Base-by-base conservation (phyloP, 2,329 filamentous ascomycete genomes). In the Penicillium brevicompactum region DNA sequence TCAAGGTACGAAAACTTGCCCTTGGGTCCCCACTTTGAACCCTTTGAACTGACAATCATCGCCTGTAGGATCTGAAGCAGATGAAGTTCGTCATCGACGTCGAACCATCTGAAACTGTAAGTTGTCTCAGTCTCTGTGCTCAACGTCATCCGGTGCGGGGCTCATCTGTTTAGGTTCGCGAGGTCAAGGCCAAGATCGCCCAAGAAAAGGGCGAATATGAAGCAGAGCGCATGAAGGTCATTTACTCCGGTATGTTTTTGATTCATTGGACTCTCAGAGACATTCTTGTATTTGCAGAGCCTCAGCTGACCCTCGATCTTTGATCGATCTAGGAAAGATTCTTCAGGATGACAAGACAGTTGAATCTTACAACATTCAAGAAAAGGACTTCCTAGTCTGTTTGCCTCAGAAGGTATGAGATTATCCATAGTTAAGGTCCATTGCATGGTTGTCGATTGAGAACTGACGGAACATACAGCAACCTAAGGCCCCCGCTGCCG, bases 351-450 rank as follows among this genome's bases (percentile, higher is more conserved):
- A 92, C 59, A 94, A 97, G 72, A 96, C 92, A 2, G 90, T 99
- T 67, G 91, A 92, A 76, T 92, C 90, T 40, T 97, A 97, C 82
- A 96, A 91, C 78, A 97, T 99, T 61, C 93, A 99, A 78, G 94
- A 97, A 84, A 99, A 97, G 83, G 94, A 94, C 37, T 99, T 97
- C 75, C 92, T 99, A 69, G 94, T 99, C 58, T 99, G 94, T 80
- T 96, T 99, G 87, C 88, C 96, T 68, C 91, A 91, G 73, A 97
- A 97, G 90, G 92, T 96, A 80, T 60, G 44, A 42, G 37, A 44
- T 7, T 4, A 13, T 6, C 16, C 14, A 6, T 32, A 2, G n/a
- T 37, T 3, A 5, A 18, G 13, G 27, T 11, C 10, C 13, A 40
- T 32, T 31, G 13, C 2, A 37, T 37, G 18, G 24, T 30, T 7